Evolutionary conservation across 2,329 filamentous ascomycete genomes (phyloP).

Genomic region (Diaporthe nobilis): DNA sequence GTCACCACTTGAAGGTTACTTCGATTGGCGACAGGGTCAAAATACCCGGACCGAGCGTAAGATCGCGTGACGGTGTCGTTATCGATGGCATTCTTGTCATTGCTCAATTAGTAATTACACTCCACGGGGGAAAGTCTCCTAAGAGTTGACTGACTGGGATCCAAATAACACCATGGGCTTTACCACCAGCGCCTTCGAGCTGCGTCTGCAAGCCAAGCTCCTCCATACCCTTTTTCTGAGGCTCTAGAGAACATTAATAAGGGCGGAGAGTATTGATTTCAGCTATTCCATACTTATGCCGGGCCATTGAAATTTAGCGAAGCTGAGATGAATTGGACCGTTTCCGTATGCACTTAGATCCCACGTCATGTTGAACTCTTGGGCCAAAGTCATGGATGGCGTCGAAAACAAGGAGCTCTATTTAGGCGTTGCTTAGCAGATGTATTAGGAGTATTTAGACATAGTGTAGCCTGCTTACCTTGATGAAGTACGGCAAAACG

Average conservation of each 20-base stretch:
- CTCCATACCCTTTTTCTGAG: not conserved
- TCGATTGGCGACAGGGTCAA: not conserved
- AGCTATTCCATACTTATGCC: not conserved
- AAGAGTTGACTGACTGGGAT: not conserved
- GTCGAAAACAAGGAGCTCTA: not conserved
- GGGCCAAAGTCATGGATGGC: not conserved
- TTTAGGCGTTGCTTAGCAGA: not conserved
- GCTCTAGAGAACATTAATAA: not conserved
- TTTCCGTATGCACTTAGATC: not conserved
- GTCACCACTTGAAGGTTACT: not conserved
- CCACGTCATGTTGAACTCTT: not conserved
- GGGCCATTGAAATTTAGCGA: not conserved
- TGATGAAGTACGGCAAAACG: slow-evolving; percentile 2
- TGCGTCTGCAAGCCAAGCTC: not conserved
- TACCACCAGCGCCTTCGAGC: slow-evolving; percentile 6
- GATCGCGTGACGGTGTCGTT: not conserved
- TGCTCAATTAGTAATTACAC: not conserved
- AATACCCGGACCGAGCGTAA: not conserved
- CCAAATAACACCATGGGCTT: not conserved
- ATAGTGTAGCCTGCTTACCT: not conserved
- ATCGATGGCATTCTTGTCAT: not conserved
- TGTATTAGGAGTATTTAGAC: no score
- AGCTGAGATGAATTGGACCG: not conserved
- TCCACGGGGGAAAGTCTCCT: rapidly evolving
- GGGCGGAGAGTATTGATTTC: rapidly evolving